phyloP scores from a whole-genome alignment of 2,329 filamentous ascomycete genomes.

The Tolypocladium ovalisporum region DNA sequence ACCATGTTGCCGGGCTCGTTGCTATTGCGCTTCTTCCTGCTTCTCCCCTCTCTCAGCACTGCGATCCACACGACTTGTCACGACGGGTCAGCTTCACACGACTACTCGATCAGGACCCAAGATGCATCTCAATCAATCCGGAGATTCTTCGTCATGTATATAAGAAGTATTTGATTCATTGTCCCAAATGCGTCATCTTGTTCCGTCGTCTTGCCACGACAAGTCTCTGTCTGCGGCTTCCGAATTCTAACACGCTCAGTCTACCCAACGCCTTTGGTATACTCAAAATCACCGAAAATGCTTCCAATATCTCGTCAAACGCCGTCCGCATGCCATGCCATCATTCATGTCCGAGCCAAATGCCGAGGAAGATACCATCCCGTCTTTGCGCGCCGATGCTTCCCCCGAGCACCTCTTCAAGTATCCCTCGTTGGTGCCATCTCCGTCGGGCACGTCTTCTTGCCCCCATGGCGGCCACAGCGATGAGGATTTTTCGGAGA shows the following conservation, averaged over 20 bases:
- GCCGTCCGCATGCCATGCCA: neutral
- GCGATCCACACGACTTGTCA: neutral
- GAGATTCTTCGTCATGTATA: neutral
- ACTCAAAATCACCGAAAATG: neutral
- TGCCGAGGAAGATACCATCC: neutral
- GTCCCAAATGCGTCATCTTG: neutral
- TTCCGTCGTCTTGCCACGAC: neutral
- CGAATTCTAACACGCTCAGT: neutral
- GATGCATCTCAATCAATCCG: neutral
- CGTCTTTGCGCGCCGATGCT: neutral
- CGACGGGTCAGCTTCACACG: neutral
- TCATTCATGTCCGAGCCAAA: neutral
- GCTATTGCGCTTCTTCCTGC: neutral
- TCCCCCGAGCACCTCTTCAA: neutral
- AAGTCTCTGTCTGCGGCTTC: neutral
- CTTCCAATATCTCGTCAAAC: neutral
- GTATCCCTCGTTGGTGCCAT: neutral
- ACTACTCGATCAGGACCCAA: neutral
- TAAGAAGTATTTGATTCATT: neutral
- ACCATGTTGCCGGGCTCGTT: neutral
- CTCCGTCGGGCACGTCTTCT: slow-evolving; percentile 5
- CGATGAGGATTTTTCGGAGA: slow-evolving; percentile 47
- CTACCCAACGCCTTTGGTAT: neutral
- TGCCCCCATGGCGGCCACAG: slow-evolving; percentile 43
- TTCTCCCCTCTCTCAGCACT: neutral